phyloP scores from a whole-genome alignment of 352 stramenopile genomes.

The Discostella stelligera region DNA sequence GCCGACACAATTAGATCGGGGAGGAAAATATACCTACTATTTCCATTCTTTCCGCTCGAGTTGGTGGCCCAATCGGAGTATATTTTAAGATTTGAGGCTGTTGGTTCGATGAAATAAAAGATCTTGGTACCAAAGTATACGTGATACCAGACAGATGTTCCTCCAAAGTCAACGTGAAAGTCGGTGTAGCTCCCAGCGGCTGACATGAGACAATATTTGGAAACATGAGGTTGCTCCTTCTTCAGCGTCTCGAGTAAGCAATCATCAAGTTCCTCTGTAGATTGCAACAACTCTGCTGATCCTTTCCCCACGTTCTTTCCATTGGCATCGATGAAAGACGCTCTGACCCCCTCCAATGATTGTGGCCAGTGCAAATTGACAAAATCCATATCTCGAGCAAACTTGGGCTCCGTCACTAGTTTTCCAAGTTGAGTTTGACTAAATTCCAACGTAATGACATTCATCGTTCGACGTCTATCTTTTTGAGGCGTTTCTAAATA shows the following conservation, averaged over 20 bases:
- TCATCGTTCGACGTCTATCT: slow-evolving; percentile 44
- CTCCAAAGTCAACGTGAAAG: slow-evolving; percentile 88
- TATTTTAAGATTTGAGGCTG: slow-evolving; percentile 60
- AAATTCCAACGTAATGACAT: slow-evolving; percentile 78
- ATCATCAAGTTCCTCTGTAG: neutral
- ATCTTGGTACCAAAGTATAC: slow-evolving; percentile 79
- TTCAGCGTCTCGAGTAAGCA: slow-evolving; percentile 9
- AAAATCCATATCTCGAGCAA: slow-evolving; percentile 77
- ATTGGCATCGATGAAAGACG: too few relatives aligned
- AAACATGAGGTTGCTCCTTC: slow-evolving; percentile 55
- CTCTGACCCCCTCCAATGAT: neutral
- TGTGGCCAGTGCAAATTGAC: slow-evolving; percentile 74
- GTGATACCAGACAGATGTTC: slow-evolving; percentile 86
- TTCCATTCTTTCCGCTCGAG: neutral
- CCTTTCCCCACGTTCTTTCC: neutral
- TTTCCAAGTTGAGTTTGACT: slow-evolving; percentile 46
- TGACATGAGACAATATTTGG: slow-evolving; percentile 85
- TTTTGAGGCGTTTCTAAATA: slow-evolving; percentile 17
- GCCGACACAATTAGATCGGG: slow-evolving; percentile 54
- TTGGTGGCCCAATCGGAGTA: slow-evolving; percentile 79
- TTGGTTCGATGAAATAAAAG: slow-evolving; percentile 78
- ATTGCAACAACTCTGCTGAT: neutral
- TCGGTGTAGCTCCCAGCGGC: slow-evolving; percentile 82
- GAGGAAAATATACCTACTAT: slow-evolving; percentile 45
- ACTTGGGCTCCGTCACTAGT: slow-evolving; percentile 52